Conservation (phyloP, 1,284 basidiomycete species). For the Ganoderma sinense region DNA sequence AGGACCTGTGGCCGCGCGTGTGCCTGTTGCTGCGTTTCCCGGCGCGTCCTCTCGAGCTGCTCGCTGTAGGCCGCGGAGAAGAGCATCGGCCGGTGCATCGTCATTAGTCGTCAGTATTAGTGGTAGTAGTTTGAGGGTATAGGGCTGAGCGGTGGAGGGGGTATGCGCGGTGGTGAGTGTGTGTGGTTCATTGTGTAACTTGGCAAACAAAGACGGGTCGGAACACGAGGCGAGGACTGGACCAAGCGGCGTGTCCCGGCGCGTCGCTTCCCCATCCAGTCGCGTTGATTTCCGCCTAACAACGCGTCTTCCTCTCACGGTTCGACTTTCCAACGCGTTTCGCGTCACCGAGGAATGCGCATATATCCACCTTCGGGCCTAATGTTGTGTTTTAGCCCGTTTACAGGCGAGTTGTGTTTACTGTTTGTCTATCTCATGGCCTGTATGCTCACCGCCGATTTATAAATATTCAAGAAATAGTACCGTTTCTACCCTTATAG, state of each 20-base stretch:
- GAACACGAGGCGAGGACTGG: conserved; percentile 28
- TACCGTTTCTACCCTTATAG: background rate
- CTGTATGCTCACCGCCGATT: background rate
- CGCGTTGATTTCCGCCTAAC: background rate
- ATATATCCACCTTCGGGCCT: background rate
- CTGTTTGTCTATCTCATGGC: background rate
- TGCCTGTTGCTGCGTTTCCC: conserved; percentile 19
- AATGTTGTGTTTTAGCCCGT: background rate
- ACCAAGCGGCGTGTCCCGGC: conserved; percentile 22
- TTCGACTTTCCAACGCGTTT: background rate
- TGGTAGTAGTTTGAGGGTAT: conserved; percentile 9
- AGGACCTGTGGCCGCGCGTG: conserved; percentile 16
- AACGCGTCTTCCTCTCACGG: background rate
- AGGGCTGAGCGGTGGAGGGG: conserved; percentile 16
- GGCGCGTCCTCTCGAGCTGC: conserved; percentile 25
- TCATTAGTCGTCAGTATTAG: conserved; percentile 10
- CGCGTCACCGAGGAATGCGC: background rate
- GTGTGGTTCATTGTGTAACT: conserved; percentile 26
- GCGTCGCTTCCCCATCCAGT: conserved; percentile 9
- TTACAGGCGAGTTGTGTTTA: background rate
- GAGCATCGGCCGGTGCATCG: conserved; percentile 22
- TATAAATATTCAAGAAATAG: background rate
- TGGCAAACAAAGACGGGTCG: conserved; percentile 25
- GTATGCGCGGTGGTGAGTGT: conserved; percentile 27
- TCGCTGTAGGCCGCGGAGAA: conserved; percentile 32